Base-by-base conservation (phyloP, 306 rosid species). In the Senna siamea region DNA sequence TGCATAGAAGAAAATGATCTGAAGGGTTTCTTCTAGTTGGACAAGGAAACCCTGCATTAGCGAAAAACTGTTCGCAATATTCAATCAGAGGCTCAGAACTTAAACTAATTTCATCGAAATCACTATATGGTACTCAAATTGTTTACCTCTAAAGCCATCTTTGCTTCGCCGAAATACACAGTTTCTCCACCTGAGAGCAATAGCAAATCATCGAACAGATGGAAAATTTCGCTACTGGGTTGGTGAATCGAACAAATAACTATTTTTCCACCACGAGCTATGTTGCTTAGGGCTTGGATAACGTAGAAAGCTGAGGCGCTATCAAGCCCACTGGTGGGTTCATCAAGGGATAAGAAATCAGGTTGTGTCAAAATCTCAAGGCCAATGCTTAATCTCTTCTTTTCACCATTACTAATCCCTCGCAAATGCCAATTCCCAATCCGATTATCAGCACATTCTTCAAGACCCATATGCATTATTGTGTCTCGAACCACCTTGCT, bases 271-370 rank as follows among this genome's bases (percentile, higher is more conserved):
- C 76, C 83, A 9, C 64, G 63, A 52, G 90, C 90, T 12, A 86
- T 67, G 61, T 84, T 75, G 67, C 79, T 56, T 20, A 86, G 84
- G 11, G 87, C 72, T 58, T 75, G 87, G 54, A 80, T 78, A 11
- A 86, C 85, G 37, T 83, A 86, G 82, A 83, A 86, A 63, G 90
- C 87, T 0, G 90, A 86, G 73, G 86, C 87, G 59, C 90, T 86
- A 56, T 86, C 90, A 53, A 86, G 87, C 59, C 85, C 90, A 73
- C 81, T 78, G 2, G 90, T 86, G 57, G 90, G 90, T 58, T 86
- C 90, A 78, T 86, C 90, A 35, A 86, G 90, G 66, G 80, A 78
- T 48, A 86, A 84, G 13, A 80, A 72, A 72, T 70, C 22, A 15
- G 90, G 90, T 43, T 74, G 64, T 64, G 84, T 83, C 58, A 86